These are phyloP conservation scores for Lathyrus oleraceus DNA, from an alignment of 306 rosid species.

Conservation along the genomic window DNA sequence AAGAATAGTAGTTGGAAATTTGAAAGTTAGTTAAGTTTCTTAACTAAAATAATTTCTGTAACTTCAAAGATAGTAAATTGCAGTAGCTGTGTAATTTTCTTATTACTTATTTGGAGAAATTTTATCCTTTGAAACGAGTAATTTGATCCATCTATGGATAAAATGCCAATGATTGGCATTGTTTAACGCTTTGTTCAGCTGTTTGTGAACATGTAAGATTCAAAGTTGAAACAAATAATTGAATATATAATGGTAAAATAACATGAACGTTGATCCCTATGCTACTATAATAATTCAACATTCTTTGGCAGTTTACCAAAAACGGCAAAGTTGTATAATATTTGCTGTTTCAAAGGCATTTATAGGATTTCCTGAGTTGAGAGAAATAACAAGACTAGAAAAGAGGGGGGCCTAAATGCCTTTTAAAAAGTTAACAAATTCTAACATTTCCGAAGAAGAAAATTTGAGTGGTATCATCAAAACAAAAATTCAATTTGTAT, in stretches of 20 bases:
- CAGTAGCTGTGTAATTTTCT: background rate
- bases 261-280: background rate
- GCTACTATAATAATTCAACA: background rate
- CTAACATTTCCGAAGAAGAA: too few species aligned
- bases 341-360: background rate
- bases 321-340: background rate
- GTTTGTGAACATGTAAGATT: background rate
- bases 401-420: too few species aligned
- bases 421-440: too few species aligned
- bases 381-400: too few species aligned
- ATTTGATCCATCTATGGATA: constrained; percentile 2
- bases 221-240: background rate
- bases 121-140: background rate
- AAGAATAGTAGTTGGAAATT: constrained; percentile 27
- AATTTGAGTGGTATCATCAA: too few species aligned
- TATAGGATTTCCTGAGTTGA: too few species aligned
- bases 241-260: constrained; percentile 4
- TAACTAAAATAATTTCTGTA: background rate
- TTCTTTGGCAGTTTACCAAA: background rate
- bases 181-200: background rate
- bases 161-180: constrained; percentile 15
- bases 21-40: background rate
- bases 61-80: constrained; percentile 7
- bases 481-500: too few species aligned
- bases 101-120: constrained; percentile 12